Base-by-base conservation (phyloP, 2,329 filamentous ascomycete species). In the Madurella mycetomatis region DNA sequence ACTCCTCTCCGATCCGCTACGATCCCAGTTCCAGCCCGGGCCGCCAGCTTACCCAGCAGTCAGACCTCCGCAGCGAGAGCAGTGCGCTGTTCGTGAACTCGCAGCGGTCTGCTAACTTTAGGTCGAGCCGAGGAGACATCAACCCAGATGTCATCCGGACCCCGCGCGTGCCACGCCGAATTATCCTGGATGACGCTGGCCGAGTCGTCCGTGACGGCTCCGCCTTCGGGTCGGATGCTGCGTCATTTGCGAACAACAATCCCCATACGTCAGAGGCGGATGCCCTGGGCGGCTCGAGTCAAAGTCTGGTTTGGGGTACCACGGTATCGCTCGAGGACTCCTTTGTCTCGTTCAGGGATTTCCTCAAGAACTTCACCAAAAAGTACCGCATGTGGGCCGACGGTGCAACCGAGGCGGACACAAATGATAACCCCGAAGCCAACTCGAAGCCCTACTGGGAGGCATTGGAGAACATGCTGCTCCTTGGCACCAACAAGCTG, bases 311-410 rank as follows among this genome's bases (percentile, higher is more conserved):
- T 60, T 99, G 94, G 94, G 94, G 94, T 70, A 99, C 94, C 42
- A 97, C 95, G 40, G 89, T 99, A 47, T 96, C 92, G 5, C 87
- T 99, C 50, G 84, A 90, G 56, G 92, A 97, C 69, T 91, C 90
- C 0, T 88, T 95, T 70, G 83, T 85, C 49, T 80, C 86, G 0
- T 95, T 96, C 77, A 92, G 94, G 67, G 91, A 94, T 60, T 99
- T 99, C 66, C 76, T 99, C 30, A 84, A 85, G 67, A 95, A 95
- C 69, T 99, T 94, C 65, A 90, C 91, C 56, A 86, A 84, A 62
- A 96, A 96, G 72, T 97, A 99, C 67, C 89, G 94, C 59, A 83
- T 97, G 82, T 94, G 92, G 74, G 83, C 84, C 18, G 90, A 96
- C 63, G 92, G 90, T n/a, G 81, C 88, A 64, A 81, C 89, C 0